Conservation (phyloP, 2,329 filamentous ascomycete species). For the Calonectria hongkongensis region DNA sequence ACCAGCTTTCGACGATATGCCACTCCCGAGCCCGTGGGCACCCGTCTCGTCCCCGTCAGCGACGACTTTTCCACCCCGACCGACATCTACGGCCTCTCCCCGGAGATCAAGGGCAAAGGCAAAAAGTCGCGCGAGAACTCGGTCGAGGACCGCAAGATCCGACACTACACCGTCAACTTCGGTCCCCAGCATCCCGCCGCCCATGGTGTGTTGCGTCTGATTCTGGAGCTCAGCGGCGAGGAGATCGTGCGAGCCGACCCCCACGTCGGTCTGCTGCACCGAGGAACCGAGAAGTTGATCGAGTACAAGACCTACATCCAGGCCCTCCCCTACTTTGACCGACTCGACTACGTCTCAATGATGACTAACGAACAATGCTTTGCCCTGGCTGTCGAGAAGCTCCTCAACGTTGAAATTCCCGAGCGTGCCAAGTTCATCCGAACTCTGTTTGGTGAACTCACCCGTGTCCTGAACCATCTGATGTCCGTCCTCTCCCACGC, state of each 20-base stretch:
- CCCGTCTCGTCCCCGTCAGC: constrained; percentile 79
- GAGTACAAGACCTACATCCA: constrained; percentile 99
- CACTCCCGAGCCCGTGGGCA: constrained; percentile 70
- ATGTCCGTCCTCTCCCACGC: constrained; percentile 98
- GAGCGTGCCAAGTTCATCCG: constrained; percentile 97
- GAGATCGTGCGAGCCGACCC: constrained; percentile 97
- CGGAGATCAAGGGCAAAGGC: constrained; percentile 63
- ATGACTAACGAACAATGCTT: constrained; percentile 99
- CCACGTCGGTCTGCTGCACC: constrained; percentile 95
- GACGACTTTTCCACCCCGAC: constrained; percentile 75
- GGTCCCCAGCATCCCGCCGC: constrained; percentile 98
- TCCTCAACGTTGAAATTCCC: constrained; percentile 96
- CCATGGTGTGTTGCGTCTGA: constrained; percentile 97
- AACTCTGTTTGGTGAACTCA: constrained; percentile 96
- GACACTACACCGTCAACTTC: constrained; percentile 99
- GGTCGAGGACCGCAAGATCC: constrained; percentile 85
- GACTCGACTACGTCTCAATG: constrained; percentile 99
- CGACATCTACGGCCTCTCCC: constrained; percentile 69
- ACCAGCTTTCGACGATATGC: constrained; percentile 78
- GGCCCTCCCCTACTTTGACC: constrained; percentile 98
- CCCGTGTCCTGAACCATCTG: constrained; percentile 94
- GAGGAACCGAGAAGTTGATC: constrained; percentile 99
- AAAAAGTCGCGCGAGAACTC: constrained; percentile 70
- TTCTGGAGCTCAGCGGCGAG: constrained; percentile 98
- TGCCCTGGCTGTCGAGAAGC: constrained; percentile 95